Evolutionary conservation across 139 green algal species (phyloP).

Genomic region (Asterochloris erici): DNA sequence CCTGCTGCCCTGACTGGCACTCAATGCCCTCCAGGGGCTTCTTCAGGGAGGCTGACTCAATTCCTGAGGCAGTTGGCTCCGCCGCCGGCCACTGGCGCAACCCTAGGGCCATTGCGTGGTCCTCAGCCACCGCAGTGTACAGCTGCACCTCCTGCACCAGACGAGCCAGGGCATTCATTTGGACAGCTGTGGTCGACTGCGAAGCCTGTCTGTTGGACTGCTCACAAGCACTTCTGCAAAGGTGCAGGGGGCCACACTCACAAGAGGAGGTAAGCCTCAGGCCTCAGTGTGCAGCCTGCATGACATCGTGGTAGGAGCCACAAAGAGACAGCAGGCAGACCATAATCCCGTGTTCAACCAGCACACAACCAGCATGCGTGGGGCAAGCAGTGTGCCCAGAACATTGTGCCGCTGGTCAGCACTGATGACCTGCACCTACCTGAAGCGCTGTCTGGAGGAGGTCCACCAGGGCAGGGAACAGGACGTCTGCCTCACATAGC

Average conservation of each 20-base stretch:
- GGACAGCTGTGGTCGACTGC: too few relatives aligned
- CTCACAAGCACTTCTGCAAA: background rate
- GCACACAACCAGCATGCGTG: too few relatives aligned
- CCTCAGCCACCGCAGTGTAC: constrained; percentile 45
- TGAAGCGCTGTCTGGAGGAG: constrained; percentile 40
- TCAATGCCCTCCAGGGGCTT: background rate
- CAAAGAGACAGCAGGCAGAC: too few relatives aligned
- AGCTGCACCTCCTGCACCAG: constrained; percentile 41
- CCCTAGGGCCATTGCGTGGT: constrained; percentile 29
- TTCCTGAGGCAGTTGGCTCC: too few relatives aligned
- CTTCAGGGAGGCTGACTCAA: too few relatives aligned
- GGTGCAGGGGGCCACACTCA: background rate
- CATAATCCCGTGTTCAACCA: too few relatives aligned
- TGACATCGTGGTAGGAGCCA: too few relatives aligned
- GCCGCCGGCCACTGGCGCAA: constrained; percentile 22
- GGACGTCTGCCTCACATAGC: constrained; percentile 57
- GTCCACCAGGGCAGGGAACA: constrained; percentile 55
- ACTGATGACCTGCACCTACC: constrained; percentile 24
- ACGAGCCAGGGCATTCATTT: background rate
- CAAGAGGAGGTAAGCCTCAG: background rate
- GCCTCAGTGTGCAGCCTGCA: too few relatives aligned
- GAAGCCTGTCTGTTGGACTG: too few relatives aligned
- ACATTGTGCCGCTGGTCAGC: background rate
- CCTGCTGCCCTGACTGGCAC: background rate
- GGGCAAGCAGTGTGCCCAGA: too few relatives aligned